phyloP scores from a whole-genome alignment of 1,284 basidiomycete species.

The Cutaneotrichosporon sp. region DNA sequence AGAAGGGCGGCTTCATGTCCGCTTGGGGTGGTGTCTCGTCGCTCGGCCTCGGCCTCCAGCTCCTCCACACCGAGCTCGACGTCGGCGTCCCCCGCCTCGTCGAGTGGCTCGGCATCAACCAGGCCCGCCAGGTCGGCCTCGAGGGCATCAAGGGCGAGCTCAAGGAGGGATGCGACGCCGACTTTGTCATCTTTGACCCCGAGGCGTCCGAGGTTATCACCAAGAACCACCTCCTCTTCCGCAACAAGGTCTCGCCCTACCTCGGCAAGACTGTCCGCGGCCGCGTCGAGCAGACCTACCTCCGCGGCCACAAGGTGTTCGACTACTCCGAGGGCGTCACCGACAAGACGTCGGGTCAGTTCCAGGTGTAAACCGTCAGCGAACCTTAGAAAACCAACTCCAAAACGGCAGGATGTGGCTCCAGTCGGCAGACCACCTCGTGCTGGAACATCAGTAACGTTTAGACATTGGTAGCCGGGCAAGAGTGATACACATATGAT shows the following conservation, averaged over 20 bases:
- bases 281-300: conserved; percentile 69
- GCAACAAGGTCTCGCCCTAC: conserved; percentile 90
- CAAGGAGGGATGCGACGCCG: conserved; percentile 72
- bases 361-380: background rate
- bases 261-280: conserved; percentile 71
- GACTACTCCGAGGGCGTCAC: conserved; percentile 47
- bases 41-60: conserved; percentile 79
- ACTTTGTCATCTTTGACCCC: conserved; percentile 82
- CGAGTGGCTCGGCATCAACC: conserved; percentile 69
- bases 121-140: conserved; percentile 76
- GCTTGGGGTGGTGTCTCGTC: conserved; percentile 94
- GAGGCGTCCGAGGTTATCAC: conserved; percentile 49
- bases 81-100: conserved; percentile 65
- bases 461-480: background rate
- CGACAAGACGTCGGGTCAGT: conserved; percentile 8
- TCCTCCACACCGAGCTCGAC: conserved; percentile 76
- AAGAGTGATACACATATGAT: background rate
- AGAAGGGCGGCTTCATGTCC: conserved; percentile 76
- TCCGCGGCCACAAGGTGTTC: conserved; percentile 72
- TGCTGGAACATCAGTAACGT: background rate
- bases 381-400: background rate
- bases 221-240: conserved; percentile 68
- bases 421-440: background rate
- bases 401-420: background rate
- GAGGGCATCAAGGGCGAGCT: conserved; percentile 69